Evolutionary conservation across 495 filamentous ascomycete species (phyloP).

Genomic region (Xylaria intraflava): DNA sequence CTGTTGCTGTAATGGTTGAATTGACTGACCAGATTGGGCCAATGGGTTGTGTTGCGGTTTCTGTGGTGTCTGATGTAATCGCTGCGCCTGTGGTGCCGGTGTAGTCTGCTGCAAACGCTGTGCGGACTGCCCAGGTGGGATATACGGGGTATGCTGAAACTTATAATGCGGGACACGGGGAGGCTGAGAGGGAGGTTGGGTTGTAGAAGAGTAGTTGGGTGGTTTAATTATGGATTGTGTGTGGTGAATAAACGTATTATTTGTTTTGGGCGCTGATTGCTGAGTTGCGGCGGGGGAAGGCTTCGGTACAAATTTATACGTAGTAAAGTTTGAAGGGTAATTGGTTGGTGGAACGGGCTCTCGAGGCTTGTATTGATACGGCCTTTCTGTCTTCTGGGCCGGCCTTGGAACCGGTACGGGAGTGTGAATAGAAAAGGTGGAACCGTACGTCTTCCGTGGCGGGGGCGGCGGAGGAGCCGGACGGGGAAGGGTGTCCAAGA

Average conservation of each 20-base stretch:
- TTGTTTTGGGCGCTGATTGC: conserved; percentile 17
- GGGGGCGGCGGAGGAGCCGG: conserved; percentile 30
- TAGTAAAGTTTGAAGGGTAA: conserved; percentile 28
- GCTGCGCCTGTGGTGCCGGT: neutral
- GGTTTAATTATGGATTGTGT: conserved; percentile 1
- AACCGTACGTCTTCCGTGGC: conserved; percentile 27
- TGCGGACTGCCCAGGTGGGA: neutral
- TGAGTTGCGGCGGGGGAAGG: conserved; percentile 13
- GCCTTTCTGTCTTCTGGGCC: conserved; percentile 32
- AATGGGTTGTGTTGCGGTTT: neutral
- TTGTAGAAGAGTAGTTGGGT: conserved; percentile 1
- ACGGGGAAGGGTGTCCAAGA: conserved; percentile 55
- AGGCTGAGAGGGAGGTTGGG: neutral
- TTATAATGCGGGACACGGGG: conserved; percentile 5
- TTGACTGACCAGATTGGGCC: neutral
- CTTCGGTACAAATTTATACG: conserved; percentile 36
- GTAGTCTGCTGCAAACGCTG: neutral
- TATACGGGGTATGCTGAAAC: conserved; percentile 10
- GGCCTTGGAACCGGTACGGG: conserved; percentile 19
- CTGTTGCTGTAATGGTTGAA: conserved; percentile 4
- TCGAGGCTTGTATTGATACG: conserved; percentile 52
- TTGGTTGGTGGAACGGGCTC: conserved; percentile 28
- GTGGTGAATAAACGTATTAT: conserved; percentile 11
- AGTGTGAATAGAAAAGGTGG: conserved; percentile 24
- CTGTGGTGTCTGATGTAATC: conserved; percentile 1